Percentiles rank a stretch among this genome's conserved stretches.
Evolutionary conservation across 1,139 yeast genomes (phyloP).

Genomic region (Magnusiomyces fungicola): DNA sequence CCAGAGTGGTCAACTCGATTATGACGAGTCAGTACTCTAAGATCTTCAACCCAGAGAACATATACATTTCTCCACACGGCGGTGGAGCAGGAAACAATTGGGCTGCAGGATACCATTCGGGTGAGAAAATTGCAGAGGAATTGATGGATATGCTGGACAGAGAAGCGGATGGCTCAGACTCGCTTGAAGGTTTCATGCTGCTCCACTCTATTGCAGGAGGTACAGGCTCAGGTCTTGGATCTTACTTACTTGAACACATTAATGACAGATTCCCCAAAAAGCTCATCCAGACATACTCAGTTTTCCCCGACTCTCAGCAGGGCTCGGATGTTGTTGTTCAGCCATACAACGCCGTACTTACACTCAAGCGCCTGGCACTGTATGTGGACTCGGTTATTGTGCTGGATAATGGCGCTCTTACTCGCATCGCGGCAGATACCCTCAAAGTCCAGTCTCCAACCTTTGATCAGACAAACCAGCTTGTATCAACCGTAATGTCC

Average conservation of each 20-base stretch:
- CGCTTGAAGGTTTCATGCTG: constrained; percentile 81
- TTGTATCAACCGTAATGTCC: constrained; percentile 79
- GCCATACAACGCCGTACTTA: constrained; percentile 83
- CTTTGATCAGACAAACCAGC: constrained; percentile 72
- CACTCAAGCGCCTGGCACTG: constrained; percentile 74
- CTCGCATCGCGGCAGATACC: constrained; percentile 53
- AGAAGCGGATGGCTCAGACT: constrained; percentile 87
- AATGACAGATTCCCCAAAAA: constrained; percentile 81
- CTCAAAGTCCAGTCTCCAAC: constrained; percentile 40
- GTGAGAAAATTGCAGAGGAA: constrained; percentile 59
- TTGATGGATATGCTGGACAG: constrained; percentile 78
- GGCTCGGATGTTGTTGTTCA: constrained; percentile 95
- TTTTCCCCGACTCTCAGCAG: constrained; percentile 68
- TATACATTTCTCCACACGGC: constrained; percentile 72
- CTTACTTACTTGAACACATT: constrained; percentile 66
- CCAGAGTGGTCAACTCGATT: constrained; percentile 73
- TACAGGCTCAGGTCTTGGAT: constrained; percentile 94
- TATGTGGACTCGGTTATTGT: constrained; percentile 81
- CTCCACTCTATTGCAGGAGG: constrained; percentile 98
- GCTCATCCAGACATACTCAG: constrained; percentile 74
- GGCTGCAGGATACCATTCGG: constrained; percentile 85
- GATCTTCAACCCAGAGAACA: constrained; percentile 77
- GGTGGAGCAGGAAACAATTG: constrained; percentile 87
- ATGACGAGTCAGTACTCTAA: constrained; percentile 45
- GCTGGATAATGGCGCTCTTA: constrained; percentile 81